Evolutionary conservation across 2,329 filamentous ascomycete genomes (phyloP), one percentile per base, ranked within the genome.

Genomic region (Neodidymelliopsis sp.): DNA sequence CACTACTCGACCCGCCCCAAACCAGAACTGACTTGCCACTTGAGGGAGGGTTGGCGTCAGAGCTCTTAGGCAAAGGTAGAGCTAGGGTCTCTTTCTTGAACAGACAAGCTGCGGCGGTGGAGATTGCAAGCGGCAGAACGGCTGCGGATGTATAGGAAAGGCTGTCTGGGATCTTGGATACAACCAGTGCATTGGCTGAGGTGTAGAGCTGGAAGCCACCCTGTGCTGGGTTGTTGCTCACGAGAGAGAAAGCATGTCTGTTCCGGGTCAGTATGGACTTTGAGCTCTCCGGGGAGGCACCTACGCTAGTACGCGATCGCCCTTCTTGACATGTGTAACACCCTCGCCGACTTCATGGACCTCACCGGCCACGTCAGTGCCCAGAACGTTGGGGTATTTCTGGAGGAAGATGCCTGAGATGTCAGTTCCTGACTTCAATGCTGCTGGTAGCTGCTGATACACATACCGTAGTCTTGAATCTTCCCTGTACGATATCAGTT

Each of bases 1-100:
- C 63, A 24, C 62, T 67, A 51, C 60, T 63, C 2, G 77, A 74
- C 0, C 80, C 82, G n/a, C 81, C 81, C 77, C 79, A 83, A 11
- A 83, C 62, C 4, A 83, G 56, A 10, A 78, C 62, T 4, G 70
- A 71, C 60, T 76, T 76, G 22, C 53, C 54, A 2, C 47, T 55
- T 31, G 66, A 64, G 18, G 67, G 59, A 6, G 68, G 51, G 34
- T 59, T 62, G 10, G 70, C 54, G 8, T 69, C 67, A 2, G 74
- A 72, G 36, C 22, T 55, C 19, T 61, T 65, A 0, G 77, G 75
- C 25, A 69, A 59, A 0, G 73, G 67, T 4, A 79, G 67, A 7
- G 64, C 71, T 8, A 79, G 69, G 28, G 70, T 62, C 28, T 69
- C 63, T 15, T 67, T 62, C 49, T 70, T 67, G 66, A 74, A 79